A percentile compares a stretch with the other conserved stretches of the same genome.
Evolutionary conservation across 805 yeast genomes (phyloP).

Genomic region (Clavispora phyllophila): DNA sequence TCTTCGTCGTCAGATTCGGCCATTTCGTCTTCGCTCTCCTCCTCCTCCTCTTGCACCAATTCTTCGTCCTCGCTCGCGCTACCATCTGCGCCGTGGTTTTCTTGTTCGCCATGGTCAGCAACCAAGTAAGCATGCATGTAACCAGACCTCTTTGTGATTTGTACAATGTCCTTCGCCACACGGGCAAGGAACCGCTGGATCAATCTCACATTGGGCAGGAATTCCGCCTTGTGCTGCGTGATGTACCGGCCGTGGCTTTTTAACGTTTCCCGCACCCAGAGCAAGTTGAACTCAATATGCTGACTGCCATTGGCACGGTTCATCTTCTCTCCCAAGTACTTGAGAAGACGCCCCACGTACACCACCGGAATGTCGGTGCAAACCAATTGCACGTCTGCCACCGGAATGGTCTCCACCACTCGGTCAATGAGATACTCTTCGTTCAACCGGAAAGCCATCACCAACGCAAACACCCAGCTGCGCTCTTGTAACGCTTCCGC

Average conservation of each 20-base stretch:
- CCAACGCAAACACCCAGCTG: conserved; percentile 70
- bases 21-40: conserved; percentile 6
- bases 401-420: conserved; percentile 69
- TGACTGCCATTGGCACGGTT: conserved; percentile 54
- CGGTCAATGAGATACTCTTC: conserved; percentile 68
- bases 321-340: conserved; percentile 59
- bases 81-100: not conserved
- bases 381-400: conserved; percentile 64
- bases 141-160: conserved; percentile 48
- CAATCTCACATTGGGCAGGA: conserved; percentile 59
- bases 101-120: conserved; percentile 2
- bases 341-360: conserved; percentile 62
- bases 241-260: conserved; percentile 76
- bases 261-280: conserved; percentile 73
- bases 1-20: conserved; percentile 10
- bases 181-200: conserved; percentile 72
- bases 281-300: conserved; percentile 77
- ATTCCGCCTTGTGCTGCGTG: conserved; percentile 53
- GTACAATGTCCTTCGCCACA: conserved; percentile 68
- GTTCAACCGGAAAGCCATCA: conserved; percentile 91
- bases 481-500: conserved; percentile 51
- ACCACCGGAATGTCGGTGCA: conserved; percentile 69
- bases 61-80: conserved; percentile 4
- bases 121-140: conserved; percentile 49
- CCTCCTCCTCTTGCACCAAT: conserved; percentile 4